phyloP scores from a whole-genome alignment of 2,329 filamentous ascomycete genomes.

The Didymella arachidicola region DNA sequence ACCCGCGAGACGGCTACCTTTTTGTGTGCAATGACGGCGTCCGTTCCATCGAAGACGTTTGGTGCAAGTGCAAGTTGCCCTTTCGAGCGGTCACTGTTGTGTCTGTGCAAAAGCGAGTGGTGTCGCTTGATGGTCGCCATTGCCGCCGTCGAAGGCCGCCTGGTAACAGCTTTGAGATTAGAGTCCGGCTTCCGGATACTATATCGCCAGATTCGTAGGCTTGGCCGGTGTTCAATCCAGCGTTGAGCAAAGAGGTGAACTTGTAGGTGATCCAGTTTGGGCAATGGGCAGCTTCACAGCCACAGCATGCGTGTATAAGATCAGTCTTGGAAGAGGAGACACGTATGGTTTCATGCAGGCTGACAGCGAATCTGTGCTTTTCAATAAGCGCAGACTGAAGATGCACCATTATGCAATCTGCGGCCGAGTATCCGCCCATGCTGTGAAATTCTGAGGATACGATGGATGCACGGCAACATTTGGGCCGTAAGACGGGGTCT shows the following conservation, averaged over 20 bases:
- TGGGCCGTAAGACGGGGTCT: constrained; percentile 10
- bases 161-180: constrained; percentile 11
- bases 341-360: constrained; percentile 15
- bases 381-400: constrained; percentile 11
- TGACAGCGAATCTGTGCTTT: constrained; percentile 15
- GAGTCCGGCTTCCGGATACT: constrained; percentile 16
- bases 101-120: constrained; percentile 20
- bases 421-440: constrained; percentile 18
- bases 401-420: constrained; percentile 21
- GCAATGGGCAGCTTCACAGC: constrained; percentile 10
- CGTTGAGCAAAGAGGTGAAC: constrained; percentile 20
- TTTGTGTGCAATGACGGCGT: constrained; percentile 14
- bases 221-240: constrained; percentile 22
- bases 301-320: constrained; percentile 14
- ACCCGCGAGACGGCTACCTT: constrained; percentile 20
- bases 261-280: constrained; percentile 24
- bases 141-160: constrained; percentile 13
- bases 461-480: constrained; percentile 21
- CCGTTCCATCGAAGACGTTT: constrained; percentile 18
- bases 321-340: constrained; percentile 12
- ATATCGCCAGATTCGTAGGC: constrained; percentile 22
- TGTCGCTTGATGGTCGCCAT: constrained; percentile 22
- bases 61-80: constrained; percentile 2
- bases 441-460: constrained; percentile 12
- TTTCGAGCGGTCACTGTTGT: constrained; percentile 16